Base-by-base conservation (phyloP, 2,329 filamentous ascomycete genomes). In the Ceratocystis albifundus region DNA sequence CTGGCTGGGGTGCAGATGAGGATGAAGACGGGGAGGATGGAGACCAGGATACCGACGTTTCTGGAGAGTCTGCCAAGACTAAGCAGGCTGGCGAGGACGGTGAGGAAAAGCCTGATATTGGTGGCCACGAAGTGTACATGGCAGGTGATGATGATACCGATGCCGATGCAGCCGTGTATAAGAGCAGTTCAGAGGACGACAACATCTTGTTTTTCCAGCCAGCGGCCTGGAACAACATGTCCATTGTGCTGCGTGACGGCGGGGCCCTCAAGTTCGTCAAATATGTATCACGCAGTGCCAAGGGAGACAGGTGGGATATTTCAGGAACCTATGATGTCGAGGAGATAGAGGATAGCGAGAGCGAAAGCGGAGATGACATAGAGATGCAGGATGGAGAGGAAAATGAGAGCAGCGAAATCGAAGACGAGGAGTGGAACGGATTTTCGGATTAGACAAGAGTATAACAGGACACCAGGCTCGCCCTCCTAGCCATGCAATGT, bases 211-310 rank as follows among this genome's bases (percentile, higher is more conserved):
- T 85, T 75, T 84, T 83, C 78, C 82, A 85, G 74, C 79, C 80
- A 7, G 80, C 82, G 1, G 75, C 82, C 17, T 99, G 94, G 94
- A 97, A 97, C 75, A 90, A 88, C 70, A 81, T 99, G 78, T 91
- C 88, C 70, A 84, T 99, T 70, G 94, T 97, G 41, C 78, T 97
- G 70, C 83, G 94, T 67, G 94, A 99, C 74, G 85, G 84, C 70
- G 92, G 90, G 15, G 88, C 88, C 15, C 80, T 99, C 73, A 87
- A 90, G 74, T 99, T 99, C 74, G 91, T 97, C 72, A 99, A 97
- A 79, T 99, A 97, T 75, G 88, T 99, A 25, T 95, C 88, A 75
- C 81, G 81, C 68, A 84, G 82, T 63, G 94, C 94, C 6, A 84
- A 84, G 72, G 94, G 94, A 0, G 94, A 97, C 76, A 82, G 94